phyloP scores from a whole-genome alignment of 2,329 filamentous ascomycete species.

The Paraphoma chrysanthemicola region DNA sequence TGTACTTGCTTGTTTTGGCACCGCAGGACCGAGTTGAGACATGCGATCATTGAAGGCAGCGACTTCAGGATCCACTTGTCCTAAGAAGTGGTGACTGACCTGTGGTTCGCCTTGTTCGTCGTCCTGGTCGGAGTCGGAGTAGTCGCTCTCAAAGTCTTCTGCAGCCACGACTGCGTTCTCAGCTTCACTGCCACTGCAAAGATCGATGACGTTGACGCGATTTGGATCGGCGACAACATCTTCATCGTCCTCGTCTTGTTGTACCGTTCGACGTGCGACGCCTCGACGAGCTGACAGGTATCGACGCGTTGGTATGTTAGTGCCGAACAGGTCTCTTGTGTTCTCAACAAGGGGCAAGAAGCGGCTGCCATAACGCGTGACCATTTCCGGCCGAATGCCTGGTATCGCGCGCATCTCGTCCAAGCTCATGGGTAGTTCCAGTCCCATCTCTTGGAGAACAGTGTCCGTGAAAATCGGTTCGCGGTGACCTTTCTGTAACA shows the following conservation, averaged over 20 bases:
- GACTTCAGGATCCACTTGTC: conserved; percentile 32
- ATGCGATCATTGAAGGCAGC: conserved; percentile 37
- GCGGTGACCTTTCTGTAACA: conserved; percentile 64
- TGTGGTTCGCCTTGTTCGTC: conserved; percentile 27
- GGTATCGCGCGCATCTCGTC: conserved; percentile 69
- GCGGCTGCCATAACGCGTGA: conserved; percentile 65
- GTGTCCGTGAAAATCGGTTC: conserved; percentile 71
- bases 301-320: conserved; percentile 20
- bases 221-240: conserved; percentile 58
- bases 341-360: conserved; percentile 65
- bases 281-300: conserved; percentile 18
- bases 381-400: conserved; percentile 68
- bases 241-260: conserved; percentile 45
- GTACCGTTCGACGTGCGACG: conserved; percentile 40
- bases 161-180: conserved; percentile 35
- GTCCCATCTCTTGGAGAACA: conserved; percentile 75
- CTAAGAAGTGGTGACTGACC: conserved; percentile 40
- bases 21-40: conserved; percentile 24
- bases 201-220: conserved; percentile 56
- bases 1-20: conserved; percentile 14
- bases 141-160: conserved; percentile 25
- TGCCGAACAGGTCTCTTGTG: conserved; percentile 34
- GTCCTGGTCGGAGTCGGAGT: conserved; percentile 28
- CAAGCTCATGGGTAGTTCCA: conserved; percentile 68
- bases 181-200: conserved; percentile 42